phyloP scores from a whole-genome alignment of 805 yeast genomes.

The Zygosaccharomyces siamensis region DNA sequence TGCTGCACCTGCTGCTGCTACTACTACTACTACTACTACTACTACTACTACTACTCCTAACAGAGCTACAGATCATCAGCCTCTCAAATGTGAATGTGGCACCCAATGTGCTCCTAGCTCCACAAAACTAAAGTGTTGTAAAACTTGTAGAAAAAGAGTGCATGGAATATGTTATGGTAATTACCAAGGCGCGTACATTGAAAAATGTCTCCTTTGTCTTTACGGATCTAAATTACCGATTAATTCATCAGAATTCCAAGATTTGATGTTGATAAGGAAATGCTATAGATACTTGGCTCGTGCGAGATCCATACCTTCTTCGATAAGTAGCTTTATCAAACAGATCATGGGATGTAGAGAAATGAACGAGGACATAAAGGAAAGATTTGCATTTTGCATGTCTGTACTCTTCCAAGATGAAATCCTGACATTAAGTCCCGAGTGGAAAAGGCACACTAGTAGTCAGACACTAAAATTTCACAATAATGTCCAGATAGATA shows the following conservation, averaged over 20 bases:
- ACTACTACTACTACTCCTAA: neutral
- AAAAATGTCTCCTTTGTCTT: conserved; percentile 30
- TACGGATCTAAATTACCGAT: conserved; percentile 18
- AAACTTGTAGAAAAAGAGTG: conserved; percentile 29
- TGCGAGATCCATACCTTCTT: conserved; percentile 20
- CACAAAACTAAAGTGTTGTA: conserved; percentile 26
- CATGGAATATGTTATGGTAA: conserved; percentile 39
- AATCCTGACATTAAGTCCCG: conserved; percentile 9
- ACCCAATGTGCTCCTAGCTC: conserved; percentile 15
- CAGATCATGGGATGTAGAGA: conserved; percentile 12
- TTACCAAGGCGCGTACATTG: conserved; percentile 10
- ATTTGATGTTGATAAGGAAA: conserved; percentile 37
- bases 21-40: neutral
- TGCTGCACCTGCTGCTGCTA: neutral
- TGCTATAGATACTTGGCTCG: conserved; percentile 29
- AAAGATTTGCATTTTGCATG: conserved; percentile 15
- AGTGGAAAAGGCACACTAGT: conserved; percentile 1
- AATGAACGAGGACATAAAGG: conserved; percentile 14
- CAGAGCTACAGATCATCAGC: neutral
- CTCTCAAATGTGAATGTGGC: conserved; percentile 33
- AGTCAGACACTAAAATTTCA: conserved; percentile 15
- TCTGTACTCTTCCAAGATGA: conserved; percentile 19
- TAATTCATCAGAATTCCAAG: conserved; percentile 20
- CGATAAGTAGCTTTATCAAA: conserved; percentile 15
- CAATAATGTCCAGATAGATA: conserved; percentile 22